Evolutionary conservation across 2,329 filamentous ascomycete genomes (phyloP), one percentile per base, ranked within the genome.

Genomic region (Epichloe typhina): DNA sequence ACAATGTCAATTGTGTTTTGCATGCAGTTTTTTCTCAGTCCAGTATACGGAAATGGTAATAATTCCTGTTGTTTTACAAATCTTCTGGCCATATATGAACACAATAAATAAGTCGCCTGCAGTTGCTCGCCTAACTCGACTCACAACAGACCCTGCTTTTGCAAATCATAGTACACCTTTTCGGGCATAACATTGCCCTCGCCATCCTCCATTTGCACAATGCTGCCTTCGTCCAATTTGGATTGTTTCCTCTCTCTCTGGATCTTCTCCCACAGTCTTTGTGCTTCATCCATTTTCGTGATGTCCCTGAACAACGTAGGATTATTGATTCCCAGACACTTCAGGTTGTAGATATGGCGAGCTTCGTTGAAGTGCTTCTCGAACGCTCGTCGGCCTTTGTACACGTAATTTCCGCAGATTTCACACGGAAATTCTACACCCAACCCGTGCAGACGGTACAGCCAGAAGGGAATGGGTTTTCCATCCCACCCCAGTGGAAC

Each of bases 121-220:
- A 4, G n/a, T 21, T 9, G 8, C n/a, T 43, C 21, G 19, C n/a
- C 33, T 5, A 26, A 6, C 3, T 38, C 21, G 17, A 15, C 51
- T 68, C 74, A 93, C 57, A 94, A 70, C 62, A 95, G 73, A 36
- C 91, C 91, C 65, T 95, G 88, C 71, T 94, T 95, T 68, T 88
- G 86, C 68, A 97, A 70, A 75, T 98, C 93, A 57, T 90, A 83
- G 67, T 96, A 98, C 50, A 98, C 91, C 75, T 95, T 95, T 71
- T 96, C 89, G 0, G 94, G 93, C 93, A 98, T 98, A 52, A 98
- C 93, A 62, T 98, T 97, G 45, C 93, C 93, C 64, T 95, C 87
- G 0, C 82, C 86, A 66, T 98, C 93, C 73, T 98, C 93, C 93
- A 98, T 98, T 73, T 98, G 89, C 47, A 97, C 88, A 9, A 98